A percentile compares a stretch with the other conserved stretches of the same genome.
phyloP scores from a whole-genome alignment of 352 stramenopile genomes.

The Achlya hypogyna region DNA sequence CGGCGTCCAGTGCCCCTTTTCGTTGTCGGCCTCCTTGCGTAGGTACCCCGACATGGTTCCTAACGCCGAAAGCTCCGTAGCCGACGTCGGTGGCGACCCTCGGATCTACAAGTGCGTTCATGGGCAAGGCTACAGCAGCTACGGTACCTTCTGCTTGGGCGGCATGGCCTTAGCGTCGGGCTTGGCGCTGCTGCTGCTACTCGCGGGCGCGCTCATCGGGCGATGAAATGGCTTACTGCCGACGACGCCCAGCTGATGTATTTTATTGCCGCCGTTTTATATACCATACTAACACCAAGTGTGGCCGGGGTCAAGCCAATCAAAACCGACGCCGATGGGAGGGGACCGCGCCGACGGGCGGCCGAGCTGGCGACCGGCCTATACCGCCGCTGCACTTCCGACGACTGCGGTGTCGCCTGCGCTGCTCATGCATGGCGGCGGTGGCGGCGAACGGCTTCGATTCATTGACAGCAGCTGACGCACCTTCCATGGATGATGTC shows the following conservation, averaged over 20 bases:
- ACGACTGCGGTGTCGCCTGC: background rate
- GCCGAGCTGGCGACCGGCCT: background rate
- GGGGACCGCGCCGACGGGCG: background rate
- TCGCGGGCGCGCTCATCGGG: background rate
- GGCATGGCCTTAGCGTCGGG: background rate
- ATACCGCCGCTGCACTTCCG: background rate
- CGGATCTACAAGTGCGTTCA: conserved; percentile 27
- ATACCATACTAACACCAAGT: background rate
- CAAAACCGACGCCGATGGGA: background rate
- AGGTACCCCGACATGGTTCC: conserved; percentile 53
- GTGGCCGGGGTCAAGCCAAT: background rate
- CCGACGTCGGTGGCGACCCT: conserved; percentile 43
- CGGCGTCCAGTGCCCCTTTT: conserved; percentile 60
- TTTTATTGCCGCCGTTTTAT: too few relatives aligned
- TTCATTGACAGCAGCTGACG: background rate
- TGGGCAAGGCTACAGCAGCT: background rate
- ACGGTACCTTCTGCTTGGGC: conserved; percentile 11
- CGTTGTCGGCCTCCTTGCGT: conserved; percentile 70
- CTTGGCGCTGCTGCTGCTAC: background rate
- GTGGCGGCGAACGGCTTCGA: too few relatives aligned
- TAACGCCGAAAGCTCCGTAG: conserved; percentile 32
- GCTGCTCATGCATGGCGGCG: too few relatives aligned
- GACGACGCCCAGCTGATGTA: too few relatives aligned
- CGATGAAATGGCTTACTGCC: background rate
- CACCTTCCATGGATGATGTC: background rate